These are phyloP conservation scores for Citrus hindsii DNA, from an alignment of 345 rosid genomes.

Conservation along the genomic window DNA sequence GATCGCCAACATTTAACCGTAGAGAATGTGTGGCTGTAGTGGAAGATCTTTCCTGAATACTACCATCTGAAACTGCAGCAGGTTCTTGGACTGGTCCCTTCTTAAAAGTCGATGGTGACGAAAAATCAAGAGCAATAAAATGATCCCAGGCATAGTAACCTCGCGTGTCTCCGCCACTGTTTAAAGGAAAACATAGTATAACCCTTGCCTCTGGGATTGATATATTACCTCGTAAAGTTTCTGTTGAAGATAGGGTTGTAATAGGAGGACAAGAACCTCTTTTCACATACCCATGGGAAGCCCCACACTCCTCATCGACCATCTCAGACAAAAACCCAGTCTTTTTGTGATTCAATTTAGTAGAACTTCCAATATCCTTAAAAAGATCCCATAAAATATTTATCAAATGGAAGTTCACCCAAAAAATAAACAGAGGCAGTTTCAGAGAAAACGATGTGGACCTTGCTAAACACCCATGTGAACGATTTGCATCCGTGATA, in stretches of 20 bases:
- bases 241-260: constrained; percentile 32
- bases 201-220: constrained; percentile 62
- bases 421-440: constrained; percentile 59
- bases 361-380: constrained; percentile 44
- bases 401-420: constrained; percentile 65
- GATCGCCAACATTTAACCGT: constrained; percentile 49
- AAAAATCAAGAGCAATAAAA: constrained; percentile 67
- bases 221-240: constrained; percentile 53
- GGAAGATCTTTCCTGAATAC: constrained; percentile 37
- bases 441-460: constrained; percentile 53
- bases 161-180: constrained; percentile 31
- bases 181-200: constrained; percentile 69
- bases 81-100: constrained; percentile 23
- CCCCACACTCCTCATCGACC: constrained; percentile 17
- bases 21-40: constrained; percentile 43
- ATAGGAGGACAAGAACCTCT: constrained; percentile 24
- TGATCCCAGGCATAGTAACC: constrained; percentile 48
- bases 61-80: constrained; percentile 27
- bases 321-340: constrained; percentile 17
- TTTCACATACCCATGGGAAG: constrained; percentile 23
- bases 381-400: constrained; percentile 50
- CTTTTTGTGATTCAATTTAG: constrained; percentile 21
- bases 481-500: constrained; percentile 30
- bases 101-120: constrained; percentile 35
- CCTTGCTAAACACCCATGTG: constrained; percentile 36